Conservation (phyloP, 805 yeast species). For the Yamadazyma akitaensis region DNA sequence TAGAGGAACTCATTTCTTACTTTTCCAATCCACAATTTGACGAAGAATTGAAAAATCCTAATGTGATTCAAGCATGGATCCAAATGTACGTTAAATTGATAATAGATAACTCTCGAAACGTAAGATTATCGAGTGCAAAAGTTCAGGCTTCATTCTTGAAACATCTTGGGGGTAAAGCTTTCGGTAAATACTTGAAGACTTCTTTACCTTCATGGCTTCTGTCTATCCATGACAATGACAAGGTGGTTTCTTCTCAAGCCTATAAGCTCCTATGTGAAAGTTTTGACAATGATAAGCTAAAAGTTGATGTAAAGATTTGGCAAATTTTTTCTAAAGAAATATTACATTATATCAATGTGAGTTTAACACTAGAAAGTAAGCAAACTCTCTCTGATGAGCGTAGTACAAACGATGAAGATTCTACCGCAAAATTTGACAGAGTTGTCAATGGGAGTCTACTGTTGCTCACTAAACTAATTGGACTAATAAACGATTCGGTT, state of each 20-base stretch:
- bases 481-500: slow-evolving; percentile 14
- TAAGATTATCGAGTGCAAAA: slow-evolving; percentile 61
- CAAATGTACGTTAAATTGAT: slow-evolving; percentile 81
- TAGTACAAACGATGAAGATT: slow-evolving; percentile 62
- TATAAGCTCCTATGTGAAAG: slow-evolving; percentile 44
- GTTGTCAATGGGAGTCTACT: slow-evolving; percentile 49
- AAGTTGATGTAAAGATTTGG: slow-evolving; percentile 55
- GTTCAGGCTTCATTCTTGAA: slow-evolving; percentile 49
- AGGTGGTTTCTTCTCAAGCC: slow-evolving; percentile 53
- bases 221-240: slow-evolving; percentile 70
- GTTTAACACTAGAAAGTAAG: slow-evolving; percentile 53
- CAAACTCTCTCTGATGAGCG: slow-evolving; percentile 74
- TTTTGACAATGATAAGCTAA: slow-evolving; percentile 52
- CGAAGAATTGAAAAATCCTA: slow-evolving; percentile 39
- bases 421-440: slow-evolving; percentile 59
- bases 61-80: slow-evolving; percentile 63
- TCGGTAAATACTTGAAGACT: slow-evolving; percentile 64
- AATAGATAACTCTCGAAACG: slow-evolving; percentile 63
- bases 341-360: slow-evolving; percentile 50
- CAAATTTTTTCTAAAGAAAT: slow-evolving; percentile 54
- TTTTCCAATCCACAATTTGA: slow-evolving; percentile 19
- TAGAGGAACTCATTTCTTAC: slow-evolving; percentile 46
- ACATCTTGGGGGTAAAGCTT: slow-evolving; percentile 53
- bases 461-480: slow-evolving; percentile 39
- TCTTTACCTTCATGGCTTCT: slow-evolving; percentile 70